A percentile compares a stretch with the other conserved stretches of the same genome.
These are phyloP conservation scores for Hippophae gyantsensis DNA, from an alignment of 306 rosid genomes.

Conservation along the genomic window DNA sequence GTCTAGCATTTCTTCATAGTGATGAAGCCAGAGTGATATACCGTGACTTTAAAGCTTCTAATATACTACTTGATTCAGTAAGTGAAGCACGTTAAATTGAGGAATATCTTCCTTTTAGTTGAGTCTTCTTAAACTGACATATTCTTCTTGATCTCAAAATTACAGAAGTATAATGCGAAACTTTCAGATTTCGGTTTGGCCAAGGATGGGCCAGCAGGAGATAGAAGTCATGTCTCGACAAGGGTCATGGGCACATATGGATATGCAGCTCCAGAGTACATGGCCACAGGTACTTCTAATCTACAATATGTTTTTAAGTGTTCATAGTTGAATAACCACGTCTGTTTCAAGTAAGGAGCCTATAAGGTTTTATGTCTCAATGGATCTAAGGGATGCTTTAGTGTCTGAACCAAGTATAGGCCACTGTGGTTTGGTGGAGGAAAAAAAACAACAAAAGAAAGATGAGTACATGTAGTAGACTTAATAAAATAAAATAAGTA, in stretches of 20 bases:
- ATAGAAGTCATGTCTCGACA: constrained; percentile 84
- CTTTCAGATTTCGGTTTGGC: constrained; percentile 98
- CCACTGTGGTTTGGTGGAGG: too few relatives aligned
- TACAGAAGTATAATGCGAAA: constrained; percentile 64
- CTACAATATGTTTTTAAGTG: not conserved
- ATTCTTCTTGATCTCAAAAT: constrained; percentile 12
- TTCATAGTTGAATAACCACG: not conserved
- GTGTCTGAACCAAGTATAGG: too few relatives aligned
- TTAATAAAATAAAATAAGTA: too few relatives aligned
- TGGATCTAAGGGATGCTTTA: too few relatives aligned
- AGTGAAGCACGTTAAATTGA: constrained; percentile 12
- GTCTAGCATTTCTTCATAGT: constrained; percentile 91
- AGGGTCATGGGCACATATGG: constrained; percentile 97
- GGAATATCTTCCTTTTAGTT: constrained; percentile 1
- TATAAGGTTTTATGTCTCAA: too few relatives aligned
- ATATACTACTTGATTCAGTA: constrained; percentile 77
- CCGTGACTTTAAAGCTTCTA: constrained; percentile 78
- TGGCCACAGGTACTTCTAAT: constrained; percentile 72
- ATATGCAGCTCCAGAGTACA: constrained; percentile 94
- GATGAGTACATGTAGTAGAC: too few relatives aligned
- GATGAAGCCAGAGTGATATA: constrained; percentile 89
- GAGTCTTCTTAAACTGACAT: constrained; percentile 16
- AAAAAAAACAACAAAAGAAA: too few relatives aligned
- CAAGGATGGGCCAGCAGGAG: constrained; percentile 86
- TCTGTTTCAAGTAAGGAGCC: too few relatives aligned